Percentiles rank a stretch among this genome's conserved stretches.
phyloP scores from a whole-genome alignment of 176 grass and related monocot species.

The Cocos nucifera region DNA sequence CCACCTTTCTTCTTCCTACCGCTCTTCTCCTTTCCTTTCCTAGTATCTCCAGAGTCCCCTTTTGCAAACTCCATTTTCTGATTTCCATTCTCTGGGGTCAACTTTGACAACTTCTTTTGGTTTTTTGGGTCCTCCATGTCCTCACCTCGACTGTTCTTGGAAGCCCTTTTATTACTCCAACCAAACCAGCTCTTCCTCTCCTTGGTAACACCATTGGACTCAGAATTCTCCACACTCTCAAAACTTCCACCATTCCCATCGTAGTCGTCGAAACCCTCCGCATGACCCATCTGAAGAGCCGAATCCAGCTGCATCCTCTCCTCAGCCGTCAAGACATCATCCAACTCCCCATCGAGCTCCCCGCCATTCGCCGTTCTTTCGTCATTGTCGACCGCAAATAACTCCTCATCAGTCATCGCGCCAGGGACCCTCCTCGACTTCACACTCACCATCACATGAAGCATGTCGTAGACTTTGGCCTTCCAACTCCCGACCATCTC shows the following conservation, averaged over 20 bases:
- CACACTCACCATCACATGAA: constrained; percentile 75
- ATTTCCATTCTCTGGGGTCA: not conserved
- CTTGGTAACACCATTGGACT: constrained; percentile 34
- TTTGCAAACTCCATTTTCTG: constrained; percentile 23
- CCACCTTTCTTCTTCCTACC: constrained; percentile 59
- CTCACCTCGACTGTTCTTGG: constrained; percentile 30
- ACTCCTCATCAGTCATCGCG: constrained; percentile 91
- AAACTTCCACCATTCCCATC: constrained; percentile 38
- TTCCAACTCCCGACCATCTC: constrained; percentile 85
- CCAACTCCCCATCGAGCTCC: constrained; percentile 34
- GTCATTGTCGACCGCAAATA: constrained; percentile 67
- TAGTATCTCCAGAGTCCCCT: constrained; percentile 40
- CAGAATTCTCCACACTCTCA: constrained; percentile 36
- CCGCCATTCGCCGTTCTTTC: constrained; percentile 38
- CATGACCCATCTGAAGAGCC: constrained; percentile 49
- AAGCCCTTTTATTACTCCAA: constrained; percentile 59
- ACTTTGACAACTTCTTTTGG: constrained; percentile 32
- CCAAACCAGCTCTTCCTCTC: constrained; percentile 94
- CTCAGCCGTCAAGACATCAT: constrained; percentile 72
- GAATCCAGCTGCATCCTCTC: constrained; percentile 94
- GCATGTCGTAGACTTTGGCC: constrained; percentile 86
- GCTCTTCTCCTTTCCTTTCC: constrained; percentile 77
- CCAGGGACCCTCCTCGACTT: constrained; percentile 90
- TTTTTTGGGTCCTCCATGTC: constrained; percentile 25
- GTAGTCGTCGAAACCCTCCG: constrained; percentile 37